Evolutionary conservation across 768 basidiomycete species (phyloP).

Genomic region (Trametes sanguinea): DNA sequence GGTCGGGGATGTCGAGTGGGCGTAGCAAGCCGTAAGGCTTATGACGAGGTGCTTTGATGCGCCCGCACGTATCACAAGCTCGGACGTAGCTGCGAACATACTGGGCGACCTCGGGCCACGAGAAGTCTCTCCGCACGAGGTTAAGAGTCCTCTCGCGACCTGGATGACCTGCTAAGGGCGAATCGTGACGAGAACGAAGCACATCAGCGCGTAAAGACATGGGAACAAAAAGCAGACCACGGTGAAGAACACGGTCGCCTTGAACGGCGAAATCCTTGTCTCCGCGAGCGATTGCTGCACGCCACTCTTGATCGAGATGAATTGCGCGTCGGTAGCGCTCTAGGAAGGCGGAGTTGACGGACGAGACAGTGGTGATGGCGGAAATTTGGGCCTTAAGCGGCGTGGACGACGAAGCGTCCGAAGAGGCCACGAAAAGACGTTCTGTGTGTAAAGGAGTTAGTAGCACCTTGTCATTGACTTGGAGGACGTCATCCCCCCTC

Average conservation of each 20-base stretch:
- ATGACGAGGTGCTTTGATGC: too few relatives aligned
- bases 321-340: too few relatives aligned
- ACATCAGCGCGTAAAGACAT: constrained; percentile 25
- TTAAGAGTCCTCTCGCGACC: constrained; percentile 38
- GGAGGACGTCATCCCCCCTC: constrained; percentile 18
- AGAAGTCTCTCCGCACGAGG: constrained; percentile 39
- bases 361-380: too few relatives aligned
- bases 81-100: constrained; percentile 5
- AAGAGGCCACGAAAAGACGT: background rate
- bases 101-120: constrained; percentile 5
- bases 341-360: too few relatives aligned
- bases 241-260: constrained; percentile 26
- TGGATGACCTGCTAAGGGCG: constrained; percentile 40
- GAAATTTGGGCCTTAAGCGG: too few relatives aligned
- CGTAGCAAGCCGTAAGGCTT: too few relatives aligned
- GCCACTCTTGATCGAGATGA: background rate
- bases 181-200: too few relatives aligned
- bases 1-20: too few relatives aligned
- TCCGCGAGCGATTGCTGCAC: constrained; percentile 5
- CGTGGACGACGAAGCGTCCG: too few relatives aligned
- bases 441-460: constrained; percentile 2
- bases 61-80: too few relatives aligned
- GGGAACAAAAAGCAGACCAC: constrained; percentile 36
- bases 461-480: background rate
- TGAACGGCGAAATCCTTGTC: constrained; percentile 16